phyloP scores from a whole-genome alignment of 2,329 filamentous ascomycete species.

The Pseudogymnoascus sp. region DNA sequence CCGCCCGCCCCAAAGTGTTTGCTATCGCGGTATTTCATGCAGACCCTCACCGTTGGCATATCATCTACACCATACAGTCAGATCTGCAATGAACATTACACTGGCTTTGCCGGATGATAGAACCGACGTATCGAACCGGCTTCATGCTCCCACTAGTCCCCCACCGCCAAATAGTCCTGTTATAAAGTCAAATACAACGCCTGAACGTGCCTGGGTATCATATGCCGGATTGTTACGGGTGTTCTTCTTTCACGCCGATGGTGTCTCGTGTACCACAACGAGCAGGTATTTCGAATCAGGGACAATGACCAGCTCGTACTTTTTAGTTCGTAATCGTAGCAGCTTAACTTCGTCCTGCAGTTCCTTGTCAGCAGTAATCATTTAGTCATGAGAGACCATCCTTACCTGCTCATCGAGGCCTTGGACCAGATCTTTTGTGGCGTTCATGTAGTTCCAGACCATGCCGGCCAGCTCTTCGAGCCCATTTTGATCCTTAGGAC shows the following conservation, averaged over 20 bases:
- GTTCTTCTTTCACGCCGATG: constrained; percentile 43
- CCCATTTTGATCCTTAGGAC: constrained; percentile 36
- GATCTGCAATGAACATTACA: neutral
- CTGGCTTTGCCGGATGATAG: neutral
- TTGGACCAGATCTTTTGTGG: constrained; percentile 59
- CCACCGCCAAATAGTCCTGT: neutral
- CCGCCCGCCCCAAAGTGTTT: neutral
- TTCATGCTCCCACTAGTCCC: neutral
- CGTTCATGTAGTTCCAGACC: constrained; percentile 67
- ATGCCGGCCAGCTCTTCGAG: constrained; percentile 66
- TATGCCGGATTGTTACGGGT: constrained; percentile 6
- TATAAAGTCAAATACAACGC: constrained; percentile 10
- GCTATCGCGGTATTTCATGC: neutral
- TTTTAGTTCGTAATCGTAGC: constrained; percentile 69
- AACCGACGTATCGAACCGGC: neutral
- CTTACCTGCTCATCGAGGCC: constrained; percentile 62
- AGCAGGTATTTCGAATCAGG: constrained; percentile 72
- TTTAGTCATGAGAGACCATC: constrained; percentile 10
- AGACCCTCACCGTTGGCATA: neutral
- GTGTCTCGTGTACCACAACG: constrained; percentile 74
- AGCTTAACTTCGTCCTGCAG: constrained; percentile 67
- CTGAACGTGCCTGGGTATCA: constrained; percentile 11
- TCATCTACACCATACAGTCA: neutral
- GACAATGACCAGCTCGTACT: constrained; percentile 76
- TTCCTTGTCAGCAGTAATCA: neutral